Evolutionary conservation across 148 eudicot species (phyloP), one percentile per base, ranked within the genome.

Genomic region (Diospyros kaki): DNA sequence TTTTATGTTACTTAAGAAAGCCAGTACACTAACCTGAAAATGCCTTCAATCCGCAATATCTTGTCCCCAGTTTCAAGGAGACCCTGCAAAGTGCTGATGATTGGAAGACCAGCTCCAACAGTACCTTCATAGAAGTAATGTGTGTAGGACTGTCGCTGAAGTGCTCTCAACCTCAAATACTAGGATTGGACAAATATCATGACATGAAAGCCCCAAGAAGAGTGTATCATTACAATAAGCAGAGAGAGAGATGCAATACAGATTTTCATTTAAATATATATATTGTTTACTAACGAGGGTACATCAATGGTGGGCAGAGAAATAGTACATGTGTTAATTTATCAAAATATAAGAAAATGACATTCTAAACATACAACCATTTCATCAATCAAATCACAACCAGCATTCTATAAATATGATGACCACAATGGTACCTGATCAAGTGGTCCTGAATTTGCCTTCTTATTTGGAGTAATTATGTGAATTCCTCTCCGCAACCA

Each of bases 391-490:
- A 17, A 53, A 45, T 55, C 53, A 9, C 12, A 66, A 46, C 68
- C 9, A 48, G 14, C 64, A 12, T 18, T 54, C 28, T 14, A 2
- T 43, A 53, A 15, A 38, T 60, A 43, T 5, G 6, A 1, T 42
- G 28, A 50, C 28, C 4, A 3, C 1, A 69, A 66, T 0, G 68
- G 73, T 85, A 93, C 97, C 99, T 89, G 91, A 73, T 95, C 97
- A 80, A 95, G 97, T 69, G 99, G 99, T 82, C 99, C 99, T 46
- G 99, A 95, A 81, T 95, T 95, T 68, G 99, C 97, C 86, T 92
- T 95, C 81, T 95, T 90, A 76, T 95, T 95, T 51, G 99, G 99
- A 45, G 99, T 95, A 66, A 92, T 84, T 58, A 95, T 83, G 73
- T 95, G 97, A 41, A 95, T 88, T 69, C 99, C 99, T 81, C 82